These are phyloP conservation scores for Leccinum disarticulatum DNA, from an alignment of 768 basidiomycete species.

Conservation along the genomic window DNA sequence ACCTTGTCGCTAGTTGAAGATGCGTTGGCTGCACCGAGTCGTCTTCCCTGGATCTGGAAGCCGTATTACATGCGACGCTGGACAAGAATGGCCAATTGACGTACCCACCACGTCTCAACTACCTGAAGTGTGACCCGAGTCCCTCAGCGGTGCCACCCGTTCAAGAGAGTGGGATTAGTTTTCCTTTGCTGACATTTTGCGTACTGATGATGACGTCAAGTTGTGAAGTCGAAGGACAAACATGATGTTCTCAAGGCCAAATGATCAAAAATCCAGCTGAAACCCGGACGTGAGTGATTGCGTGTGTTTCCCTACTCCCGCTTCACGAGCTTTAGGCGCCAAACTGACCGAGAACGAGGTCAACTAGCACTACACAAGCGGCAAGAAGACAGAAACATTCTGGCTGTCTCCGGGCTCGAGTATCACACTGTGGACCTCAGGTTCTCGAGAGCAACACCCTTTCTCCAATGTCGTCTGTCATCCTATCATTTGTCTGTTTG, in stretches of 20 bases:
- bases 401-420: conserved; percentile 2
- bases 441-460: not conserved
- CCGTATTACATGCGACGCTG: conserved; percentile 3
- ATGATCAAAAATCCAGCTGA: conserved; percentile 1
- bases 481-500: too few species aligned
- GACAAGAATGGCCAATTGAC: conserved; percentile 6
- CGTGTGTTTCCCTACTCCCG: not conserved
- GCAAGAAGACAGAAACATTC: not conserved
- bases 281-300: conserved; percentile 10
- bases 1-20: not conserved
- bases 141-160: not conserved
- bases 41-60: conserved; percentile 18
- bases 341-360: not conserved
- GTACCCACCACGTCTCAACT: not conserved
- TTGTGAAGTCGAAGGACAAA: not conserved
- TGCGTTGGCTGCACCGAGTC: conserved; percentile 6
- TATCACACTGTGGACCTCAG: conserved; percentile 2
- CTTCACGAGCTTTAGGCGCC: conserved; percentile 1
- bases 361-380: not conserved
- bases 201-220: not conserved
- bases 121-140: conserved; percentile 4
- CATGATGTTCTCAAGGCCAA: not conserved
- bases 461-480: conserved; percentile 5
- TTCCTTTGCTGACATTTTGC: not conserved
- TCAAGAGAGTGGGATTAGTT: not conserved